Conservation (phyloP, 1,284 basidiomycete species). For the Vanrija pseudolonga region DNA sequence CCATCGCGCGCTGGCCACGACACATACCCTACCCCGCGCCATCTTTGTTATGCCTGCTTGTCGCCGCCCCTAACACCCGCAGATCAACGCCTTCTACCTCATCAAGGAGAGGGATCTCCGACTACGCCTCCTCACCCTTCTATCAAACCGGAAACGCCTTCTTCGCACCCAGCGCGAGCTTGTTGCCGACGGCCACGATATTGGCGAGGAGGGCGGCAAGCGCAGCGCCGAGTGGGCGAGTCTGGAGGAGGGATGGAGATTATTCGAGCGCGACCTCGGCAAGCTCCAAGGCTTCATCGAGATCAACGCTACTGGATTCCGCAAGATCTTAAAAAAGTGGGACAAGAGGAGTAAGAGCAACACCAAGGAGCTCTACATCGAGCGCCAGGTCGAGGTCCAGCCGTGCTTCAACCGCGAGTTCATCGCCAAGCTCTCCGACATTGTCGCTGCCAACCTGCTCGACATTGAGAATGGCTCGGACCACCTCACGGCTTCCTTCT, state of each 20-base stretch:
- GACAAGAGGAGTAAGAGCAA: conserved; percentile 93
- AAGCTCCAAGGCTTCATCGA: conserved; percentile 98
- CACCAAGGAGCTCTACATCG: conserved; percentile 93
- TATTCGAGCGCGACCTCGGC: conserved; percentile 91
- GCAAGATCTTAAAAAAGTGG: conserved; percentile 98
- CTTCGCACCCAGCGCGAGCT: conserved; percentile 28
- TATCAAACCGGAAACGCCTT: conserved; percentile 79
- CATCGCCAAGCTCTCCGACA: conserved; percentile 92
- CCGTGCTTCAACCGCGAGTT: conserved; percentile 98
- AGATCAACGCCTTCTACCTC: conserved; percentile 99
- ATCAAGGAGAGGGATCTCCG: conserved; percentile 96
- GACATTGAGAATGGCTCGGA: conserved; percentile 80
- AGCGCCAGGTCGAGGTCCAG: conserved; percentile 96
- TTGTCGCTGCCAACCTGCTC: conserved; percentile 86
- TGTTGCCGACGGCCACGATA: conserved; percentile 12
- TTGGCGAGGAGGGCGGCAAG: conserved; percentile 50
- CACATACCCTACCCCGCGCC: too few relatives aligned
- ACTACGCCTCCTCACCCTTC: conserved; percentile 81
- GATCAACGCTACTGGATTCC: conserved; percentile 94
- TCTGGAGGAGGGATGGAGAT: conserved; percentile 91
- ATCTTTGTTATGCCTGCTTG: background rate
- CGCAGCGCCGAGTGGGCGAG: conserved; percentile 79
- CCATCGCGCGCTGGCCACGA: too few relatives aligned
- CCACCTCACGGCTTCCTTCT: conserved; percentile 58
- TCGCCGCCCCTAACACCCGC: conserved; percentile 8